These are phyloP conservation scores for Penicillium sclerotiorum DNA, from an alignment of 2,329 filamentous ascomycete species.

Conservation along the genomic window DNA sequence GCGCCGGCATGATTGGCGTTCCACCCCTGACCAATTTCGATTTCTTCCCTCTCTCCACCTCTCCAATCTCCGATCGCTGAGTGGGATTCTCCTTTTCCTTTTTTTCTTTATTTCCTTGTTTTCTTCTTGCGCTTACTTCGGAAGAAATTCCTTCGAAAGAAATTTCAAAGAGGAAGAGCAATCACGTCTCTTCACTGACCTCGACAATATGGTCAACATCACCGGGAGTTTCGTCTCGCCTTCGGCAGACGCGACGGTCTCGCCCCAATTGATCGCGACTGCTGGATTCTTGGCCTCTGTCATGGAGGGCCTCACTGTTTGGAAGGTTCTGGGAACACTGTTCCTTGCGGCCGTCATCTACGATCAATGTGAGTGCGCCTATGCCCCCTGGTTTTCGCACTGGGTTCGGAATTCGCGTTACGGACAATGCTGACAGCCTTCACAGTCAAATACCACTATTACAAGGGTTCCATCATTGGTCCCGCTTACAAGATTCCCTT, in stretches of 20 bases:
- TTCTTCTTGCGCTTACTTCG: conserved; percentile 1
- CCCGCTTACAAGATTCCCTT: conserved; percentile 78
- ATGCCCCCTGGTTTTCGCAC: too few species aligned
- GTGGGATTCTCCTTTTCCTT: conserved; percentile 6
- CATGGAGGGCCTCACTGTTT: conserved; percentile 62
- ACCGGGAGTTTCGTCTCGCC: conserved; percentile 73
- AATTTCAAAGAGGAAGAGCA: conserved; percentile 2
- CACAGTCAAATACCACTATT: conserved; percentile 71
- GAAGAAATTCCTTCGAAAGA: conserved; percentile 1
- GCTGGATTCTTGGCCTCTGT: conserved; percentile 56
- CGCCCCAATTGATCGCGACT: conserved; percentile 54
- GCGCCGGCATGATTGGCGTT: conserved; percentile 16
- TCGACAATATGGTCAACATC: conserved; percentile 48
- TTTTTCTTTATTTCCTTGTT: conserved; percentile 4
- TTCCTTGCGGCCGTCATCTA: conserved; percentile 75
- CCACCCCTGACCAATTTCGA: conserved; percentile 25
- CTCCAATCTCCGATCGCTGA: conserved; percentile 12
- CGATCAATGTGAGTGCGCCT: conserved; percentile 74
- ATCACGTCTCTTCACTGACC: conserved; percentile 1
- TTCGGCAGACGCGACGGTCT: conserved; percentile 63
- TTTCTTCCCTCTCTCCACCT: conserved; percentile 21
- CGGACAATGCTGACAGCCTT: too few species aligned
- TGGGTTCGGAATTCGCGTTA: too few species aligned
- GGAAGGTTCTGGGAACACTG: conserved; percentile 70
- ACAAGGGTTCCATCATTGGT: conserved; percentile 75